These are phyloP conservation scores for Suaeda aralocaspica DNA, from an alignment of 148 eudicot genomes.

Conservation along the genomic window DNA sequence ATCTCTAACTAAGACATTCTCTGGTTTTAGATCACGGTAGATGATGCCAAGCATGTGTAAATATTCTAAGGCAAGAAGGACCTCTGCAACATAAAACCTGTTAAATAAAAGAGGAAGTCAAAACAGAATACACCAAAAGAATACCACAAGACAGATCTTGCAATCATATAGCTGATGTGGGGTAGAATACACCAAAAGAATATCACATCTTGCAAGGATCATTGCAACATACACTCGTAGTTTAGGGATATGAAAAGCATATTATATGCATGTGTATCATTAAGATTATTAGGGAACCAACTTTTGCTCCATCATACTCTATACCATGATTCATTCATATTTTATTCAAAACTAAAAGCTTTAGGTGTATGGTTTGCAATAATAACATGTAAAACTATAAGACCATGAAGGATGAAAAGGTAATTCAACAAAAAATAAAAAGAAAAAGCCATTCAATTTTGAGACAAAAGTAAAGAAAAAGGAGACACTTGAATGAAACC, in stretches of 20 bases:
- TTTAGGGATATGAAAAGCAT: not conserved
- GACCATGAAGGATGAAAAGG: not conserved
- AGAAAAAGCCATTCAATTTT: not conserved
- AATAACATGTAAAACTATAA: not conserved
- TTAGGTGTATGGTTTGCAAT: not conserved
- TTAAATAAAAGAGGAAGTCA: constrained; percentile 5
- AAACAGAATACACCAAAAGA: constrained; percentile 5
- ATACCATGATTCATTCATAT: not conserved
- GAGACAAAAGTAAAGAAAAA: not conserved
- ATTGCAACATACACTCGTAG: not conserved
- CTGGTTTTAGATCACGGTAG: constrained; percentile 91
- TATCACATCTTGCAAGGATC: constrained; percentile 5
- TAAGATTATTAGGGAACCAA: not conserved
- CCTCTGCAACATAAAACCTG: constrained; percentile 95
- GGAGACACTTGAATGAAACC: not conserved
- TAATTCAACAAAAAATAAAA: not conserved
- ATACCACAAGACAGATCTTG: not conserved
- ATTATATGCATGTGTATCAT: not conserved
- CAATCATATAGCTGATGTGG: not conserved
- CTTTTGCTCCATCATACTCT: not conserved
- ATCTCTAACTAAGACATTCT: constrained; percentile 82
- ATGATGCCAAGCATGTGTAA: constrained; percentile 97
- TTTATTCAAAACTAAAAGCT: not conserved
- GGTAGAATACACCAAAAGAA: not conserved
- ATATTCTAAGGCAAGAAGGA: constrained; percentile 90